Evolutionary conservation across 1,284 basidiomycete species (phyloP).

Genomic region (Ceratobasidium sp.): DNA sequence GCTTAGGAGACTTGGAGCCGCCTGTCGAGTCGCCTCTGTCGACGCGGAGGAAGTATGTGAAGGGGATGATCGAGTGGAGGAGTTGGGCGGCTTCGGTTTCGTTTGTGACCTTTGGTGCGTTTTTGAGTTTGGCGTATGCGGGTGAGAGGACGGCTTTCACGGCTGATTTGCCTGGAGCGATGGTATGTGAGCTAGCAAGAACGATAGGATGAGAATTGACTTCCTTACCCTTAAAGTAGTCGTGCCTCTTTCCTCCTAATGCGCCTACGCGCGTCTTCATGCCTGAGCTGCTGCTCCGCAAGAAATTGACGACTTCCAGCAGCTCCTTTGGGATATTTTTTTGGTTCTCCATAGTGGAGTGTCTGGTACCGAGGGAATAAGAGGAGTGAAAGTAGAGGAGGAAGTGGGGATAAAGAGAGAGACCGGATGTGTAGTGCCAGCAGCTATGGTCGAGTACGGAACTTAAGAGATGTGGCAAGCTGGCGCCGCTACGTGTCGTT

Average conservation of each 20-base stretch:
- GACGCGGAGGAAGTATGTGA: conserved; percentile 90
- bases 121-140: conserved; percentile 90
- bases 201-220: neutral
- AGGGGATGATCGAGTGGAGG: conserved; percentile 82
- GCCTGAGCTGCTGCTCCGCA: conserved; percentile 86
- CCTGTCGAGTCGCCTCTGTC: conserved; percentile 82
- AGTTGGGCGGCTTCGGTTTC: conserved; percentile 84
- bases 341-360: conserved; percentile 63
- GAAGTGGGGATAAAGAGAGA: neutral
- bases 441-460: conserved; percentile 44
- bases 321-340: conserved; percentile 84
- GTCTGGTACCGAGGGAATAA: neutral
- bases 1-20: conserved; percentile 79
- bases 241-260: conserved; percentile 93
- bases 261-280: conserved; percentile 92
- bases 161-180: conserved; percentile 80
- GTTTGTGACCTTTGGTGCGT: conserved; percentile 74
- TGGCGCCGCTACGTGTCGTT: conserved; percentile 45
- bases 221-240: conserved; percentile 95
- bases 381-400: conserved; percentile 3
- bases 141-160: conserved; percentile 93
- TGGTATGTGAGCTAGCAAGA: conserved; percentile 19
- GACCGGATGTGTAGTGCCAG: conserved; percentile 10
- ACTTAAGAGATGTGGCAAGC: conserved; percentile 3
- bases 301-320: conserved; percentile 84